Base-by-base conservation (phyloP, 495 filamentous ascomycete species). In the Immersiella caudata region DNA sequence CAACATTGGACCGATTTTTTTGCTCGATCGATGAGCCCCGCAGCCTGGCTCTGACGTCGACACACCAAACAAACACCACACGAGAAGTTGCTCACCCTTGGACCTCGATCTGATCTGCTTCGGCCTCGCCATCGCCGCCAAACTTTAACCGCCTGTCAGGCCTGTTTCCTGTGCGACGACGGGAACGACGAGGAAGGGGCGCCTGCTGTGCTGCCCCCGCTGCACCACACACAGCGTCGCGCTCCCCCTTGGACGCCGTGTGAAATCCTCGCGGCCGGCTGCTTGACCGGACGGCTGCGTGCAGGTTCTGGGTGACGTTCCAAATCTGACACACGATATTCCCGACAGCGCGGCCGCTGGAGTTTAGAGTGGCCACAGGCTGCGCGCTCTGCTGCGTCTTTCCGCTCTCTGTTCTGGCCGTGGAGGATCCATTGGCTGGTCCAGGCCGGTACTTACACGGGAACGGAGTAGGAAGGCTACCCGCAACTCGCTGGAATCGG, bases 301-400 rank as follows among this genome's bases (percentile, higher is more conserved):
- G 69, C 71, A 75, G 65, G 35, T 61, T 54, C 50, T 74, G 63
- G 51, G 69, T 67, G 62, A 72, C 71, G 65, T 64, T 58, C 68
- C 70, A 56, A 63, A 52, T 59, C 68, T 68, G 71, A 74, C 69
- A 72, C 68, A 70, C 72, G 46, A 69, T 63, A 63, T 73, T 74
- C 69, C 72, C 72, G 70, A 76, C 74, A 63, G 64, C 68, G 56
- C 68, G 74, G 74, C 72, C 67, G 62, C 70, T 71, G 62, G 64
- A 66, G 59, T 68, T 46, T 46, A 65, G 62, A 62, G 56, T 51
- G 57, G 27, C 29, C 59, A 66, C 65, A 60, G 8, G 59, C 56
- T 68, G 67, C 65, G 36, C 58, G 54, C 36, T 40, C 12, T 35
- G 27, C 67, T 68, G 67, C 68, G 49, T 24, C 58, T 50, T 66